Evolutionary conservation across 352 stramenopile species (phyloP).

Genomic region (Pythium scleroteichum): DNA sequence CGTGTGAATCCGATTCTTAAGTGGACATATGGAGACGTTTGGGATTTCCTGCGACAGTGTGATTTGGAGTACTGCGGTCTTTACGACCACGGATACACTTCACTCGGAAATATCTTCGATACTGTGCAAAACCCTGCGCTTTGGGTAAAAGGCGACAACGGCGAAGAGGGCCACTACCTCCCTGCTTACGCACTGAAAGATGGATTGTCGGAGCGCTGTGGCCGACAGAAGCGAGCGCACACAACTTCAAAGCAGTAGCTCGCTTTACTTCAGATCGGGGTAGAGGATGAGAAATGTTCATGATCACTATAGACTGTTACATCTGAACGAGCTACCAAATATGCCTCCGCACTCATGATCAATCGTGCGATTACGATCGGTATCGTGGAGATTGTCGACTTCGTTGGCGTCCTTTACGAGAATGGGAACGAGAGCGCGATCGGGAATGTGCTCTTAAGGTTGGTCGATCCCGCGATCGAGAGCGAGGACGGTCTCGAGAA

Average conservation of each 20-base stretch:
- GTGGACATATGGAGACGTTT: conserved; percentile 96
- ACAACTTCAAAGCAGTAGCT: conserved; percentile 58
- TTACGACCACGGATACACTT: conserved; percentile 93
- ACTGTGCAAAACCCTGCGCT: conserved; percentile 94
- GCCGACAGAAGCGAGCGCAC: conserved; percentile 73
- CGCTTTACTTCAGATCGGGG: not conserved
- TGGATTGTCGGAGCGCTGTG: conserved; percentile 67
- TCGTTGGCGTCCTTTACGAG: not conserved
- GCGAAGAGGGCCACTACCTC: conserved; percentile 63
- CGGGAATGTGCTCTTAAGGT: conserved; percentile 13
- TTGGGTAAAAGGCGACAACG: conserved; percentile 57
- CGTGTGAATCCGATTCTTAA: conserved; percentile 97
- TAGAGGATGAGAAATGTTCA: no score
- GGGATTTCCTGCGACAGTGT: conserved; percentile 90
- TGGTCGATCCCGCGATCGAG: conserved; percentile 12
- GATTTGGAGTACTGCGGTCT: conserved; percentile 87
- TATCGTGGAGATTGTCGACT: not conserved
- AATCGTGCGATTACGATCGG: conserved; percentile 7
- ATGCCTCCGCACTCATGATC: conserved; percentile 1
- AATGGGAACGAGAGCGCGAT: conserved; percentile 7
- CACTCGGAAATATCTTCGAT: conserved; percentile 94
- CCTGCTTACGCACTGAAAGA: conserved; percentile 73
- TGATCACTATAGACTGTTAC: no score
- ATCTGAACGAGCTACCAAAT: no score
- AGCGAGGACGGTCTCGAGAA: conserved; percentile 3